These are phyloP conservation scores for Termitomyces sp. DNA, from an alignment of 768 basidiomycete species.

Conservation along the genomic window DNA sequence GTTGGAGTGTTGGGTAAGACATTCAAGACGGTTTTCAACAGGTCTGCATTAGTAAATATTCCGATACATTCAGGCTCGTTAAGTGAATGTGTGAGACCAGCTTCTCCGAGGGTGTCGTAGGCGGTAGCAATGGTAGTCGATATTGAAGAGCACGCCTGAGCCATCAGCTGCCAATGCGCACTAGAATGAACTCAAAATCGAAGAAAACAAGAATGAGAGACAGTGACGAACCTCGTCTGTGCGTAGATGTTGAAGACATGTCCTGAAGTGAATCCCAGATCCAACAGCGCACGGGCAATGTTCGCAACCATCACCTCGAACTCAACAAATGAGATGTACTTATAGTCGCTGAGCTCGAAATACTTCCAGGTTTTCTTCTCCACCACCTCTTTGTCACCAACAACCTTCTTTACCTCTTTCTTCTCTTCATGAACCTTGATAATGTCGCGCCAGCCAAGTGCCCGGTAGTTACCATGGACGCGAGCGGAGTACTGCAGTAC, in stretches of 20 bases:
- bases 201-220: slow-evolving; percentile 7
- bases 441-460: slow-evolving; percentile 78
- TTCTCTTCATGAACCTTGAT: slow-evolving; percentile 73
- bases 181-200: slow-evolving; percentile 29
- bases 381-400: slow-evolving; percentile 74
- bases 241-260: slow-evolving; percentile 92
- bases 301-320: slow-evolving; percentile 61
- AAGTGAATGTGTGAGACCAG: slow-evolving; percentile 85
- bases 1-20: slow-evolving; percentile 75
- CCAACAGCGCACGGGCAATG: slow-evolving; percentile 66
- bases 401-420: slow-evolving; percentile 82
- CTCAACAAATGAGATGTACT: slow-evolving; percentile 74
- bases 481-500: slow-evolving; percentile 70
- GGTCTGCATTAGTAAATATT: slow-evolving; percentile 89
- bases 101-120: slow-evolving; percentile 91
- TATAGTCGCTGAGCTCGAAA: slow-evolving; percentile 87
- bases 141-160: slow-evolving; percentile 76
- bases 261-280: slow-evolving; percentile 63
- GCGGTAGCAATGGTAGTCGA: slow-evolving; percentile 87
- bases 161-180: slow-evolving; percentile 84
- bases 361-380: slow-evolving; percentile 97
- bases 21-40: slow-evolving; percentile 72
- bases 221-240: slow-evolving; percentile 61
- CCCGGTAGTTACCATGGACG: slow-evolving; percentile 69
- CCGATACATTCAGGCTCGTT: slow-evolving; percentile 77